phyloP scores from a whole-genome alignment of 148 eudicot genomes.

The Chenopodium album region DNA sequence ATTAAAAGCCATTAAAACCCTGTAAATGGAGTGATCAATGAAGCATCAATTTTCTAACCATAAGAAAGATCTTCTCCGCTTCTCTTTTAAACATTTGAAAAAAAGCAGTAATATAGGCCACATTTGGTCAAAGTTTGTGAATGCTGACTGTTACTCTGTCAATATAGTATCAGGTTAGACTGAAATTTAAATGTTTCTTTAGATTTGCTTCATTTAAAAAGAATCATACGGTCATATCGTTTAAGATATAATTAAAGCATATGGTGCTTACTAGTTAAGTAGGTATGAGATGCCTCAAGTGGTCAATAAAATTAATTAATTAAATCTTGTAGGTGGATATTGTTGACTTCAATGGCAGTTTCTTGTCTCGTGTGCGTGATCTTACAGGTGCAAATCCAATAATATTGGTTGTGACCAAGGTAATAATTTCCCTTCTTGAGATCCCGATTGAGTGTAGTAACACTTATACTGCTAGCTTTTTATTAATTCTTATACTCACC shows the following conservation, averaged over 20 bases:
- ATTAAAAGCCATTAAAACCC: not conserved
- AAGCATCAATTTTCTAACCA: not conserved
- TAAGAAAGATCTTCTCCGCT: too few relatives aligned
- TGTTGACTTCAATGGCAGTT: slow-evolving; percentile 95
- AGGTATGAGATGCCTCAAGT: not conserved
- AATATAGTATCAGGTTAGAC: not conserved
- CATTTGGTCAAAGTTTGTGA: not conserved
- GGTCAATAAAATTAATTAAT: slow-evolving; percentile 8
- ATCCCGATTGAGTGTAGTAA: slow-evolving; percentile 1
- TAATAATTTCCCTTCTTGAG: slow-evolving; percentile 18
- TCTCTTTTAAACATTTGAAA: too few relatives aligned
- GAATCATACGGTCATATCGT: not conserved
- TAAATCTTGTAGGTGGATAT: slow-evolving; percentile 68
- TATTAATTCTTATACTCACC: slow-evolving; percentile 2
- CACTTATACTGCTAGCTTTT: slow-evolving; percentile 12
- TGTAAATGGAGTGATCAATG: not conserved
- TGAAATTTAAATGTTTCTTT: not conserved
- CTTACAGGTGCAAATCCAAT: slow-evolving; percentile 96
- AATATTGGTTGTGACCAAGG: slow-evolving; percentile 92
- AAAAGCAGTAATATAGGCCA: not conserved
- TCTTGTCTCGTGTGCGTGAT: slow-evolving; percentile 89
- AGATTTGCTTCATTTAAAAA: not conserved
- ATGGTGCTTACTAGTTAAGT: not conserved
- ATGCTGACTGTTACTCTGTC: not conserved
- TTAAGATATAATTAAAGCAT: not conserved